These are phyloP conservation scores for Hippophae rhamnoides DNA, from an alignment of 306 rosid genomes.

Conservation along the genomic window DNA sequence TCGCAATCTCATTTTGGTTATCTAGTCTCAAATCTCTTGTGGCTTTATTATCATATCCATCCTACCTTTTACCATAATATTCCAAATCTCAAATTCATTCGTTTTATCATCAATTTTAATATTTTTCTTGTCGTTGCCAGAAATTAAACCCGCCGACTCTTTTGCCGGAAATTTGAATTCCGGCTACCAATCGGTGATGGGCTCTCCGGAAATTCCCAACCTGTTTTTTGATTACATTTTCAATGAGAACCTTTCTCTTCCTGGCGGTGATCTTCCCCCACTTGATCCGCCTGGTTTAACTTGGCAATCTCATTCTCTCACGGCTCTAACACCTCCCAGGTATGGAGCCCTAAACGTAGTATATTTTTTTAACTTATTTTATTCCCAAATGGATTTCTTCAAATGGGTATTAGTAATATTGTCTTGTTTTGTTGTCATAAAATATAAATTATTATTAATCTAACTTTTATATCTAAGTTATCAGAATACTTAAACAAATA, in stretches of 20 bases:
- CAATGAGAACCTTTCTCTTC: slow-evolving; percentile 42
- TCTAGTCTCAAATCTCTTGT: too few relatives aligned
- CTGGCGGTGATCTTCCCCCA: slow-evolving; percentile 30
- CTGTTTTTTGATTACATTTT: slow-evolving; percentile 52
- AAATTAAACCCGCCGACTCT: slow-evolving; percentile 8
- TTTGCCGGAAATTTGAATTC: slow-evolving; percentile 20
- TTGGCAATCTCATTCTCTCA: slow-evolving; percentile 40
- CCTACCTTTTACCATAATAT: too few relatives aligned
- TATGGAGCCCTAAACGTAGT: background rate
- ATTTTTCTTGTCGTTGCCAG: background rate
- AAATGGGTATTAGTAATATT: background rate
- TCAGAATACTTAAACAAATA: too few relatives aligned
- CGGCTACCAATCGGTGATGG: slow-evolving; percentile 22
- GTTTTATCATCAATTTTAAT: background rate
- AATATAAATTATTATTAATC: background rate
- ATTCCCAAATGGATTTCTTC: background rate
- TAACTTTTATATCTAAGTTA: too few relatives aligned
- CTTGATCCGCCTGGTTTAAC: slow-evolving; percentile 37
- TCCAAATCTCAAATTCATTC: slow-evolving; percentile 14
- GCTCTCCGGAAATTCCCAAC: slow-evolving; percentile 31
- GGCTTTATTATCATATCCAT: too few relatives aligned
- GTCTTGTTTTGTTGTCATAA: background rate
- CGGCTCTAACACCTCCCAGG: slow-evolving; percentile 27
- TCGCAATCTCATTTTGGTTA: too few relatives aligned
- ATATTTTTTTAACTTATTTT: background rate